Evolutionary conservation across 495 filamentous ascomycete genomes (phyloP), one percentile per base, ranked within the genome.

Genomic region (Aspergillus conjunctus): DNA sequence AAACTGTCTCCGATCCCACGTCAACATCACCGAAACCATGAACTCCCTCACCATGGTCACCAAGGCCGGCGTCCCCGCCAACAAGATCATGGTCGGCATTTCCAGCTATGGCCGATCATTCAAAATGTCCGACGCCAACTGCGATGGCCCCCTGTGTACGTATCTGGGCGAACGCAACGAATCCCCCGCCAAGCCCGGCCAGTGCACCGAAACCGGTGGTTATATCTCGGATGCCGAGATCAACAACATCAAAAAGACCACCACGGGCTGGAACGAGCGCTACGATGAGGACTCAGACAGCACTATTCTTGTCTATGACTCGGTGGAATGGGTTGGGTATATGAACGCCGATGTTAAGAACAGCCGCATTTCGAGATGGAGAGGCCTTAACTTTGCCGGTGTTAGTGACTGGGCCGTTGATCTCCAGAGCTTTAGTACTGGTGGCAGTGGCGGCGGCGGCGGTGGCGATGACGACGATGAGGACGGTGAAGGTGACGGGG

Each of bases 341-440:
- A 81, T 80, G 77, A 54, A 58, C 46, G 22, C 61, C 20, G 39
- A 50, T 9, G 71, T 37, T 52, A 74, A 72, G 64, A 15, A 11
- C 0, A n/a, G 2, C 1, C 64, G 67, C 5, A n/a, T 30, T 0
- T 12, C 21, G 0, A 26, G 52, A 3, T 80, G 75, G 46, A 32
- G 58, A 41, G 21, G 7, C 1, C 45, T 57, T 12, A 65, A 70
- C 32, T 67, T 79, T 33, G 66, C 20, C 8, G 77, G 77, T 5
- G 73, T 64, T 1, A 59, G 20, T 14, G 73, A 79, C 34, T 80
- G 77, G 77, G 78, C 78, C 31, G 61, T 60, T 41, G 75, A 78
- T 51, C 54, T 79, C 54, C 46, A 68, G 48, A 30, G 34, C 1
- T 37, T 8, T 8, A 14, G 34, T 3, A 8, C 8, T 8, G 34